A percentile compares a stretch with the other conserved stretches of the same genome.
phyloP scores from a whole-genome alignment of 2,329 filamentous ascomycete species.

The Cladobotryum protrusum region DNA sequence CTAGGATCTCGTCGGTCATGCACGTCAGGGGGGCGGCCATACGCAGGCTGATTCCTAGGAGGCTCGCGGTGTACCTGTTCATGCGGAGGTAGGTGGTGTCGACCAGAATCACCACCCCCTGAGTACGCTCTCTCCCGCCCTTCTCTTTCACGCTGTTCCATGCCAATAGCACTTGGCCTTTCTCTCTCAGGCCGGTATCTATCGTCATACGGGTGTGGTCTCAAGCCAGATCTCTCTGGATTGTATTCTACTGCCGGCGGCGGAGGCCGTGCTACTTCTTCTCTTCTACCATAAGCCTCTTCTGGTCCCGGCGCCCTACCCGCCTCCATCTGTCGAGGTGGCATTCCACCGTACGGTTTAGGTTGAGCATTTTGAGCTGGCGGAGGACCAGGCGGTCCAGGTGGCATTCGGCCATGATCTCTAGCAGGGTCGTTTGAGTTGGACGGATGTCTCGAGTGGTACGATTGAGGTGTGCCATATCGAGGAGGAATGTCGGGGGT shows the following conservation, averaged over 20 bases:
- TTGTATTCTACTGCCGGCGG: conserved; percentile 43
- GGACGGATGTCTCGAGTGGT: conserved; percentile 45
- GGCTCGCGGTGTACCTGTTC: conserved; percentile 37
- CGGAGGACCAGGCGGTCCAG: conserved; percentile 36
- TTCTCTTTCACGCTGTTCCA: conserved; percentile 38
- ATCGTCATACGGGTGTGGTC: conserved; percentile 45
- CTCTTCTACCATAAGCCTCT: conserved; percentile 44
- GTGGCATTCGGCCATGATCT: conserved; percentile 32
- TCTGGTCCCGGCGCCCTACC: conserved; percentile 33
- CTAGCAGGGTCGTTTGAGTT: conserved; percentile 39
- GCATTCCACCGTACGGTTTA: conserved; percentile 40
- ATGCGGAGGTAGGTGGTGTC: conserved; percentile 32
- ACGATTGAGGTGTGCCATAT: conserved; percentile 54
- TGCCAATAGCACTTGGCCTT: conserved; percentile 38
- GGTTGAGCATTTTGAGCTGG: conserved; percentile 47
- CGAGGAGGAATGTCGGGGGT: conserved; percentile 50
- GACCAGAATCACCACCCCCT: conserved; percentile 40
- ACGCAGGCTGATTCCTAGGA: conserved; percentile 40
- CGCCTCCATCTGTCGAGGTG: conserved; percentile 42
- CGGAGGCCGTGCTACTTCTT: conserved; percentile 37
- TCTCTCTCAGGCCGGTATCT: conserved; percentile 46
- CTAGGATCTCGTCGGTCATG: conserved; percentile 33
- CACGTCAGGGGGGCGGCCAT: conserved; percentile 37
- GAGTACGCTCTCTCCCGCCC: conserved; percentile 44
- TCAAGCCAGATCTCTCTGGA: conserved; percentile 41